A percentile compares a stretch with the other conserved stretches of the same genome.
Evolutionary conservation across 805 yeast genomes (phyloP).

Genomic region (Lipomyces kockii): DNA sequence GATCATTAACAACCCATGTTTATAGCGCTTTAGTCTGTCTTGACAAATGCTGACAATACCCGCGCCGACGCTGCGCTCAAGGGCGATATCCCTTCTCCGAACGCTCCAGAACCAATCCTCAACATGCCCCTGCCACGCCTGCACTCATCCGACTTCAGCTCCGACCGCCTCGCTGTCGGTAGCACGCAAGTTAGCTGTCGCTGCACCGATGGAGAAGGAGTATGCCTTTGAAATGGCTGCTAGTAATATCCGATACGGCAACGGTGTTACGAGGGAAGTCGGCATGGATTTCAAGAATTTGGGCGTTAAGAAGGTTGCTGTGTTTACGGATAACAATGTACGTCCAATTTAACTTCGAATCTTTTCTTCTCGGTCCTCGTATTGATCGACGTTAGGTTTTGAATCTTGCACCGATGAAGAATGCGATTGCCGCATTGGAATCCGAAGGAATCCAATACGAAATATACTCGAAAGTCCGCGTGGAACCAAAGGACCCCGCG

Average conservation of each 20-base stretch:
- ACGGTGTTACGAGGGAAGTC: constrained; percentile 48
- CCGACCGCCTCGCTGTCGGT: constrained; percentile 26
- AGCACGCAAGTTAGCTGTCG: constrained; percentile 27
- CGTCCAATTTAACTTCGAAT: background rate
- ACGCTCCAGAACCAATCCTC: constrained; percentile 42
- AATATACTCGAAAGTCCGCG: constrained; percentile 46
- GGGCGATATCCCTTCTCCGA: constrained; percentile 34
- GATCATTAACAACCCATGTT: background rate
- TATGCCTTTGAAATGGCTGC: constrained; percentile 51
- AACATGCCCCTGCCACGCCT: constrained; percentile 47
- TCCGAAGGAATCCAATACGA: constrained; percentile 45
- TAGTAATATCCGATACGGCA: constrained; percentile 48
- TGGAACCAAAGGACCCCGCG: constrained; percentile 47
- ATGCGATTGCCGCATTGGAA: constrained; percentile 46
- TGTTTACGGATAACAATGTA: constrained; percentile 46
- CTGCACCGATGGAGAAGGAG: constrained; percentile 39
- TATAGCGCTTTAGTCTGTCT: background rate
- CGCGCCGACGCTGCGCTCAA: constrained; percentile 24
- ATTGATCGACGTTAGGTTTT: constrained; percentile 33
- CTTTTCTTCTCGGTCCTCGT: background rate
- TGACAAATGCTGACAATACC: constrained; percentile 24
- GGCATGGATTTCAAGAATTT: constrained; percentile 48
- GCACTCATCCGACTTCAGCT: constrained; percentile 36
- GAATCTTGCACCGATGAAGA: constrained; percentile 42
- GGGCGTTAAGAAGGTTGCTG: constrained; percentile 45